phyloP scores from a whole-genome alignment of 2,329 filamentous ascomycete genomes.

The Xylariaceae sp. region DNA sequence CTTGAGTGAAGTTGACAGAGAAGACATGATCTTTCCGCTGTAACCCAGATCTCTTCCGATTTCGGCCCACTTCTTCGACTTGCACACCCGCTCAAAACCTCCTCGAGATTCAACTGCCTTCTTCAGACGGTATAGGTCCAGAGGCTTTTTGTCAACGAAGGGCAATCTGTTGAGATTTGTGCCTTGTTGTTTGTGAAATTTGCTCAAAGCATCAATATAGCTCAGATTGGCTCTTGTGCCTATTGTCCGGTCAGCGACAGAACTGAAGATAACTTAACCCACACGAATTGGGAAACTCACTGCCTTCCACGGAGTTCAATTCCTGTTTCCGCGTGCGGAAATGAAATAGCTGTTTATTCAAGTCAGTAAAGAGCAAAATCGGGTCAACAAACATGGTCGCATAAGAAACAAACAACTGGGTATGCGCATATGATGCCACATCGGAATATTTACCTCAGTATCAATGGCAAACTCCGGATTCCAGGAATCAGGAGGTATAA shows the following conservation, averaged over 20 bases:
- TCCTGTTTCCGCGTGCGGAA: conserved; percentile 95
- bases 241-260: conserved; percentile 33
- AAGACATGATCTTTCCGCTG: conserved; percentile 99
- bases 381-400: not conserved
- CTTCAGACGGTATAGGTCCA: conserved; percentile 92
- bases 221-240: conserved; percentile 92
- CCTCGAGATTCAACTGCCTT: conserved; percentile 93
- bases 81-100: conserved; percentile 95
- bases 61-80: conserved; percentile 97
- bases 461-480: conserved; percentile 94
- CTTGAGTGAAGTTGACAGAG: conserved; percentile 91
- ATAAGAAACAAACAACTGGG: not conserved
- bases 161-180: conserved; percentile 90
- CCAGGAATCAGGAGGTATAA: conserved; percentile 90
- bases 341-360: conserved; percentile 70
- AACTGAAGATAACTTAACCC: not conserved
- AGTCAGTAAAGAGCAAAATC: conserved; percentile 12
- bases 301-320: conserved; percentile 96
- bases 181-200: conserved; percentile 95
- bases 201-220: conserved; percentile 89
- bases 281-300: conserved; percentile 47
- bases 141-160: conserved; percentile 93
- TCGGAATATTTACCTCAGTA: conserved; percentile 66
- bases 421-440: not conserved
- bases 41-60: conserved; percentile 95